phyloP scores from a whole-genome alignment of 495 filamentous ascomycete genomes.

The Entonaema liquescens region DNA sequence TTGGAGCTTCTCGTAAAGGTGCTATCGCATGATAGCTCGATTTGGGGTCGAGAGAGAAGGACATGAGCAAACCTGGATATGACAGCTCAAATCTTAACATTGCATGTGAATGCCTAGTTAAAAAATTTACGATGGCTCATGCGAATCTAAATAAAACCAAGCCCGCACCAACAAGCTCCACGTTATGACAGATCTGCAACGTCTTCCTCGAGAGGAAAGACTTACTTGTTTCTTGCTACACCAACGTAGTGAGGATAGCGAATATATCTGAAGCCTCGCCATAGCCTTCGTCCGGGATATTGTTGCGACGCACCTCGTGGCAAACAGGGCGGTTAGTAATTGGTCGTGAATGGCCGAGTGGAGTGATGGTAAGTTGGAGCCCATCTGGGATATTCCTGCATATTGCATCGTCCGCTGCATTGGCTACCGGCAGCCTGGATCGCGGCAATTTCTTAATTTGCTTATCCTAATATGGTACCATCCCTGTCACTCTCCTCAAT shows the following conservation, averaged over 20 bases:
- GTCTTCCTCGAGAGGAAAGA: neutral
- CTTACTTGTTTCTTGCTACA: neutral
- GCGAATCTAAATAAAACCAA: neutral
- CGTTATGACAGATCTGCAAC: neutral
- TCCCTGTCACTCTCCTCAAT: conserved; percentile 44
- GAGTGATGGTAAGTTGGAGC: conserved; percentile 12
- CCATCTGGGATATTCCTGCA: conserved; percentile 16
- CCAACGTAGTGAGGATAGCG: conserved; percentile 2
- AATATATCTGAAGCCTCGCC: neutral
- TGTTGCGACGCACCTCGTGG: neutral
- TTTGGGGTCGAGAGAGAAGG: conserved; percentile 9
- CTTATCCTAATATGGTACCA: conserved; percentile 23
- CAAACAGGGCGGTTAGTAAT: conserved; percentile 19
- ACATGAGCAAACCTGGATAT: conserved; percentile 7
- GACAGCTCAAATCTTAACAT: conserved; percentile 18
- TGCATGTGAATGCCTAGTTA: conserved; percentile 12
- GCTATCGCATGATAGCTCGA: neutral
- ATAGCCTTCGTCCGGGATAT: neutral
- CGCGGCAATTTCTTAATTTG: conserved; percentile 25
- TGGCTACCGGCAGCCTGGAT: conserved; percentile 26
- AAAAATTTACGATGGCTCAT: neutral
- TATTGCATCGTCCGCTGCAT: conserved; percentile 2
- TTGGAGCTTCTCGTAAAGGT: neutral
- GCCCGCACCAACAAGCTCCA: conserved; percentile 4
- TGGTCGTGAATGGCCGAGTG: neutral